A percentile compares a stretch with the other conserved stretches of the same genome.
phyloP scores from a whole-genome alignment of 2,329 filamentous ascomycete species.

The Paracorniculantispora psalliotae region DNA sequence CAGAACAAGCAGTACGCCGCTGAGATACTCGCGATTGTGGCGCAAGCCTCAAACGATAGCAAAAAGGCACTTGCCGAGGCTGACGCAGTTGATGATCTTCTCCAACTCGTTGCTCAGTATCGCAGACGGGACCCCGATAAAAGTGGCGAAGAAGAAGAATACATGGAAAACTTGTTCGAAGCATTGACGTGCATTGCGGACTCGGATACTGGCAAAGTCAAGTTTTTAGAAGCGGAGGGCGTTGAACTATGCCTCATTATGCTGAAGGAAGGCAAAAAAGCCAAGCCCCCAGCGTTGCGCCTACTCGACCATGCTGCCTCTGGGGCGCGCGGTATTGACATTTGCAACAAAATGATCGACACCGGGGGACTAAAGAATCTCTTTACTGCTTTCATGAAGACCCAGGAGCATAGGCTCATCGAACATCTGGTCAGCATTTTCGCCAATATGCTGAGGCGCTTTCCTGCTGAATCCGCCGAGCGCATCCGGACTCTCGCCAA shows the following conservation, averaged over 20 bases:
- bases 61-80: conserved; percentile 56
- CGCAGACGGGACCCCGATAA: conserved; percentile 80
- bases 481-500: conserved; percentile 86
- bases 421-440: conserved; percentile 87
- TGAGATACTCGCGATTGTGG: conserved; percentile 83
- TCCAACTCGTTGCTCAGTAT: conserved; percentile 81
- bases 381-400: conserved; percentile 87
- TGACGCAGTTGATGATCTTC: conserved; percentile 71
- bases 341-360: conserved; percentile 74
- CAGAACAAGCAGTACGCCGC: conserved; percentile 97
- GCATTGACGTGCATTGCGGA: conserved; percentile 76
- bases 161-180: conserved; percentile 90
- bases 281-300: conserved; percentile 70
- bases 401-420: conserved; percentile 60
- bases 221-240: conserved; percentile 85
- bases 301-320: conserved; percentile 77
- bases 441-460: conserved; percentile 69
- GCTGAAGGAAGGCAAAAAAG: conserved; percentile 81
- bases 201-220: conserved; percentile 66
- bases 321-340: conserved; percentile 43
- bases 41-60: conserved; percentile 68
- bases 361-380: conserved; percentile 77
- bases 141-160: conserved; percentile 88
- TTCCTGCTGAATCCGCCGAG: conserved; percentile 72
- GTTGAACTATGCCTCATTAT: conserved; percentile 89